Base-by-base conservation (phyloP, 768 basidiomycete genomes). In the Kwoniella europaea region DNA sequence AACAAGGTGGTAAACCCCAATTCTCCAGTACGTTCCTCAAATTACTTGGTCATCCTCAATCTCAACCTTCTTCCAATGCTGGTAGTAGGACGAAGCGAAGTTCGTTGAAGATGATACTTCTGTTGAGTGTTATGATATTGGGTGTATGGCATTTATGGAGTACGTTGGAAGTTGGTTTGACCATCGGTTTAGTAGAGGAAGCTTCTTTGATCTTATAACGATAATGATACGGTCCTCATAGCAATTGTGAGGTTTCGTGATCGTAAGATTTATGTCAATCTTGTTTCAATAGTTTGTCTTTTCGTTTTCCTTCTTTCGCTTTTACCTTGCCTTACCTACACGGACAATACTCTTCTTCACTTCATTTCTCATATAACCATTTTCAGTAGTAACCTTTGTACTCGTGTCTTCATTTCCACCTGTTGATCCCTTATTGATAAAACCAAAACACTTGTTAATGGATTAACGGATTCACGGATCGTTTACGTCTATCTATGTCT, bases 131-230 rank as follows among this genome's bases (percentile, higher is more conserved):
- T 16, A 16, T 70, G 46, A 46, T 70, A 1, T 9, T 70, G 55
- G 68, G 68, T 1, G 62, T 52, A 35, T 70, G 57, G 55, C 68
- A 70, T 65, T 27, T 70, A 13, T 70, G 68, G 68, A 58, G 63
- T 44, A 64, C 62, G 4, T 54, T 70, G 13, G 63, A 63, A 16
- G 6, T 68, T 9, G 67, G 68, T 0, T 44, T 61, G 22, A 44
- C 59, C 13, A 7, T 61, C 18, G 59, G 59, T 2, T 22, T 61
- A 61, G 29, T 58, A 27, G 59, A 61, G 41, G 59, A 61, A 43
- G 42, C 59, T 44, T 42, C 59, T 42, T 44, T 61, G 22, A 22
- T 61, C 12, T 43, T 61, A 20, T 61, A 12, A 61, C 35, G 6
- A 35, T 6, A 35, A 35, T 1, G 35, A 35, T 6, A 35, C 35